Evolutionary conservation across 1,139 yeast genomes (phyloP).

Genomic region (Eremothecium coryli): DNA sequence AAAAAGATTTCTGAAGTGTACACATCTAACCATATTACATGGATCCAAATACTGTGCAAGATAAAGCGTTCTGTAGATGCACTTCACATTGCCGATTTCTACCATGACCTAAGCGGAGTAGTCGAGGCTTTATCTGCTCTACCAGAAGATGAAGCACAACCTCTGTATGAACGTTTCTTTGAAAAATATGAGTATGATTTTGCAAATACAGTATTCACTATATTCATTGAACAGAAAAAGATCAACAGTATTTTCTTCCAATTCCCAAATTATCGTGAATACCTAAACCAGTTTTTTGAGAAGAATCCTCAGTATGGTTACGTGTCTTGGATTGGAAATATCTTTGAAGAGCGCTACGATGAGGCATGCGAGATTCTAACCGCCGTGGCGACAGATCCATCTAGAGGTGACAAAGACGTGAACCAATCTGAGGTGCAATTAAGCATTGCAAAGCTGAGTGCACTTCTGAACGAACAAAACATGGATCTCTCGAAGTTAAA

Average conservation of each 20-base stretch:
- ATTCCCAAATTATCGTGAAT: slow-evolving; percentile 46
- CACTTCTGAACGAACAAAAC: slow-evolving; percentile 26
- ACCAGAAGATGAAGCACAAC: slow-evolving; percentile 37
- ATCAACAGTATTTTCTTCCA: slow-evolving; percentile 47
- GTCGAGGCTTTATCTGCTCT: slow-evolving; percentile 50
- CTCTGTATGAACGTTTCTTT: slow-evolving; percentile 45
- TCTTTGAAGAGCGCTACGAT: slow-evolving; percentile 42
- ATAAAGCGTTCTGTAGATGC: slow-evolving; percentile 46
- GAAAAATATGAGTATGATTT: slow-evolving; percentile 57
- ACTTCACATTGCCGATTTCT: slow-evolving; percentile 55
- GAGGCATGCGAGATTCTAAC: slow-evolving; percentile 46
- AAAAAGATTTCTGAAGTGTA: slow-evolving; percentile 17
- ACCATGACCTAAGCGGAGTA: slow-evolving; percentile 55
- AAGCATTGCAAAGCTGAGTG: slow-evolving; percentile 60
- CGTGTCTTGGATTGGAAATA: slow-evolving; percentile 67
- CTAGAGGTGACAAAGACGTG: slow-evolving; percentile 38
- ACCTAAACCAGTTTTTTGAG: slow-evolving; percentile 45
- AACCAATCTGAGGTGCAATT: slow-evolving; percentile 43
- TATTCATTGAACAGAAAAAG: slow-evolving; percentile 47
- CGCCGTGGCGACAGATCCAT: slow-evolving; percentile 27
- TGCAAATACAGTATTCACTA: slow-evolving; percentile 56
- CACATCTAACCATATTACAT: slow-evolving; percentile 29
- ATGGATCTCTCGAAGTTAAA: slow-evolving; percentile 29
- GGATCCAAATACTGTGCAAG: slow-evolving; percentile 49
- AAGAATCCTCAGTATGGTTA: slow-evolving; percentile 42